Evolutionary conservation across 2,329 filamentous ascomycete species (phyloP), one percentile per base, ranked within the genome.

Genomic region (Epichloe hybrida): DNA sequence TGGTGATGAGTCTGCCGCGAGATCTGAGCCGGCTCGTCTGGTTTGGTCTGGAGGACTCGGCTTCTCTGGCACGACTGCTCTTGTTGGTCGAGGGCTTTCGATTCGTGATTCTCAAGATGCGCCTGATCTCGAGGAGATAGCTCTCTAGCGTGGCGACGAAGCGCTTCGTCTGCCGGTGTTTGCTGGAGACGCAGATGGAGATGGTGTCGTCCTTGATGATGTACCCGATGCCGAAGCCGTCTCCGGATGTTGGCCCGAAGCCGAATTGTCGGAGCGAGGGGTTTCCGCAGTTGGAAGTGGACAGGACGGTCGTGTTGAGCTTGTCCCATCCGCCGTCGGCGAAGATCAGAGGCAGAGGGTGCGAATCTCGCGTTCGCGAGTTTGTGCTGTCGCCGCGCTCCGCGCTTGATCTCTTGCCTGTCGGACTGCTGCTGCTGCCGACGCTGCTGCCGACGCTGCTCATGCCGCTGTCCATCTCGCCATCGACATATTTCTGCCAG

Each of bases 241-340:
- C 89, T 2, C 83, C 91, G 0, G 87, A 91, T 0, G 91, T 95
- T 1, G 93, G 93, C 0, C 93, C 93, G 64, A 98, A 98, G 3
- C 93, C 93, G 61, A 98, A 98, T 60, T 97, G 91, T 2, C 93
- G 83, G 17, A 98, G 80, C 0, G 85, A 88, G 0, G 93, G 93
- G 67, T 97, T 98, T 53, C 93, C 93, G 67, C 93, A 98, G 73
- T 98, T 98, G n/a, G 90, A 96, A 0, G 93, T 97, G 6, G 88
- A 95, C 39, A 98, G 73, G 56, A 97, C 88, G 8, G 91, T 97
- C 55, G 80, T 94, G 72, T 97, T 97, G 57, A 96, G 79, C 64
- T 86, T 90, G 67, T 97, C 91, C 89, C 90, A 98, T 46, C 91
- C 93, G 1, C 77, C 59, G 62, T 98, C 93, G 46, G 84, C 82